Percentiles rank a stretch among this genome's conserved stretches.
phyloP scores from a whole-genome alignment of 225 moss, liverwort and hornwort species.

The Bryum argenteum region DNA sequence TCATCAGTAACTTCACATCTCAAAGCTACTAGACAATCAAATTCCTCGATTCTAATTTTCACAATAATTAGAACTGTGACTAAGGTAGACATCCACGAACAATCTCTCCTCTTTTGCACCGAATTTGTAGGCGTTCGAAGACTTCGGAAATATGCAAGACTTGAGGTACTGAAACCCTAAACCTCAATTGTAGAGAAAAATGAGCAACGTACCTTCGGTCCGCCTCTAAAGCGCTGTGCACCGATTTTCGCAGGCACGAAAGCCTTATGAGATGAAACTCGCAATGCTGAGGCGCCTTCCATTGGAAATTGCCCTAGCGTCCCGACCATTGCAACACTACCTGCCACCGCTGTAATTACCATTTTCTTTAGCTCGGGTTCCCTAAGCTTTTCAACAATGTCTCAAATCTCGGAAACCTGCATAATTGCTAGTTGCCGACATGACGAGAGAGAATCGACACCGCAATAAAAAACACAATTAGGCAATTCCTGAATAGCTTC shows the following conservation, averaged over 20 bases:
- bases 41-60: background rate
- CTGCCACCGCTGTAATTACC: slow-evolving; percentile 40
- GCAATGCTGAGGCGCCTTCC: slow-evolving; percentile 22
- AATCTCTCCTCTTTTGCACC: background rate
- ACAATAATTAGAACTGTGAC: background rate
- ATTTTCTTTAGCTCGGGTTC: background rate
- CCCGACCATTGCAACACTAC: slow-evolving; percentile 37
- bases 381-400: slow-evolving; percentile 4
- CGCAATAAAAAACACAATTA: background rate
- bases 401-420: background rate
- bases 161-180: background rate
- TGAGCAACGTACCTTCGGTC: slow-evolving; percentile 17
- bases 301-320: slow-evolving; percentile 22
- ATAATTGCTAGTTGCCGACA: background rate
- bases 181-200: slow-evolving; percentile 3
- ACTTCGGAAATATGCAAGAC: background rate
- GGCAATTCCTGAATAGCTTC: background rate
- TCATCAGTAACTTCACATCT: background rate
- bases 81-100: background rate
- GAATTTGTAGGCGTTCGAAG: background rate
- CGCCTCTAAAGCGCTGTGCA: slow-evolving; percentile 20
- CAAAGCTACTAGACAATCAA: background rate
- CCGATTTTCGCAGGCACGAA: slow-evolving; percentile 25
- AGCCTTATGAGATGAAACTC: slow-evolving; percentile 28
- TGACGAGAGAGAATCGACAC: background rate